These are phyloP conservation scores for Cryptosporidium ryanae DNA, from an alignment of 169 alveolate genomes.

Conservation along the genomic window DNA sequence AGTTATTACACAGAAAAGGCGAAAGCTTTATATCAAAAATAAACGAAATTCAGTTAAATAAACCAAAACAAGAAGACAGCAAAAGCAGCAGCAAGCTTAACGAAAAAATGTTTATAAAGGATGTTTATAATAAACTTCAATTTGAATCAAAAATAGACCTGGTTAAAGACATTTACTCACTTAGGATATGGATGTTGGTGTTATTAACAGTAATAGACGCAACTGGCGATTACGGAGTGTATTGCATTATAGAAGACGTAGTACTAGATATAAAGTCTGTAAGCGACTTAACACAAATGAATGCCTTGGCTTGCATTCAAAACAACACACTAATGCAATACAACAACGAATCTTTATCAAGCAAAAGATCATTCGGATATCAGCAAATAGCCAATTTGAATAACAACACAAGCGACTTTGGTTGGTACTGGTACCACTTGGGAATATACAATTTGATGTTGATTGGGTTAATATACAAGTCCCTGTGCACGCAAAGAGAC, in stretches of 20 bases:
- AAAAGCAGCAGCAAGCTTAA: not conserved
- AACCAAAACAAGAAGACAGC: too few species aligned
- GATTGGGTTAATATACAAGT: constrained; percentile 13
- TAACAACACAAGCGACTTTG: constrained; percentile 18
- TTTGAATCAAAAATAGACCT: not conserved
- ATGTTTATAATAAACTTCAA: constrained; percentile 5
- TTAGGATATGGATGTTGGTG: constrained; percentile 62
- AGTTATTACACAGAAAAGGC: constrained; percentile 38
- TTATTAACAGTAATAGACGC: constrained; percentile 12
- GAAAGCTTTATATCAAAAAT: constrained; percentile 42
- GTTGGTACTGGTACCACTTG: constrained; percentile 72
- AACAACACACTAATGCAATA: constrained; percentile 38
- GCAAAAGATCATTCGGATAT: not conserved
- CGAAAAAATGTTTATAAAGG: not conserved
- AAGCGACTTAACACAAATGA: constrained; percentile 39
- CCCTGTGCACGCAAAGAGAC: constrained; percentile 5
- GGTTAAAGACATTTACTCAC: constrained; percentile 28
- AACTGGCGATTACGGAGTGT: constrained; percentile 46
- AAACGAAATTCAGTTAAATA: not conserved
- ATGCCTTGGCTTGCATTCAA: constrained; percentile 66
- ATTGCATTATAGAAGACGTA: constrained; percentile 46
- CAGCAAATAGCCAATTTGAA: constrained; percentile 25
- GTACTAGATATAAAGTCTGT: constrained; percentile 47
- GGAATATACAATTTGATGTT: constrained; percentile 49
- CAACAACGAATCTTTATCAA: not conserved